Percentiles rank a stretch among this genome's conserved stretches.
These are phyloP conservation scores for Penicillium chermesinum DNA, from an alignment of 495 filamentous ascomycete species.

Conservation along the genomic window DNA sequence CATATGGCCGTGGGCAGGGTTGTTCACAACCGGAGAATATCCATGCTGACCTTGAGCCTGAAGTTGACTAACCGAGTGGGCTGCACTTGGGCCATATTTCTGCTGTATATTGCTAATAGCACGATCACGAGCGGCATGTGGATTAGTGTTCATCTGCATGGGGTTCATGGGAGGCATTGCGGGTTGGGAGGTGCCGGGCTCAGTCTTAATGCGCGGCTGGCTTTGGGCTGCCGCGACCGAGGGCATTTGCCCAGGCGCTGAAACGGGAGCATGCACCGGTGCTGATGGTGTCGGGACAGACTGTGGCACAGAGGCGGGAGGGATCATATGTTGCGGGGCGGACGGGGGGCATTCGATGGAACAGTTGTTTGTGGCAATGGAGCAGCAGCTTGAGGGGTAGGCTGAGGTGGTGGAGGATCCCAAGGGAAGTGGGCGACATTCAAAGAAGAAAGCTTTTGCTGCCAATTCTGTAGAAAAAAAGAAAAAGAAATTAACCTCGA, in stretches of 20 bases:
- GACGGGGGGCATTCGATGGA: conserved; percentile 55
- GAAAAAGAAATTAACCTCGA: no score
- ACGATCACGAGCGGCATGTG: conserved; percentile 56
- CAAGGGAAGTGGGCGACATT: conserved; percentile 87
- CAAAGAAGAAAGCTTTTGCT: conserved; percentile 76
- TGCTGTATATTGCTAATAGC: conserved; percentile 63
- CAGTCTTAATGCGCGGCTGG: conserved; percentile 62
- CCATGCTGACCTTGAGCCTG: conserved; percentile 47
- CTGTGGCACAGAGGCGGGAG: conserved; percentile 30
- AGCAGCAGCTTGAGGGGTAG: conserved; percentile 36
- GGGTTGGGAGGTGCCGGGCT: conserved; percentile 54
- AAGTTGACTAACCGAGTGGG: conserved; percentile 62
- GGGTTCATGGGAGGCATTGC: conserved; percentile 36
- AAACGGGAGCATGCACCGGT: background rate
- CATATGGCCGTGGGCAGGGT: conserved; percentile 41
- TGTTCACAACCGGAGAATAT: conserved; percentile 39
- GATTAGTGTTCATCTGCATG: conserved; percentile 33
- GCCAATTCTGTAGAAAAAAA: conserved; percentile 70
- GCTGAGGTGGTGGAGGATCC: conserved; percentile 66
- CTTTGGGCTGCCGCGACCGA: conserved; percentile 23
- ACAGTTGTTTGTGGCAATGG: conserved; percentile 47
- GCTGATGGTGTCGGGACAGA: conserved; percentile 16
- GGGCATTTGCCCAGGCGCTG: conserved; percentile 1
- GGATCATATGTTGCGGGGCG: conserved; percentile 30
- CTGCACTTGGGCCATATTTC: conserved; percentile 67